Base-by-base conservation (phyloP, 2,329 filamentous ascomycete genomes). In the Colletotrichum sublineola region DNA sequence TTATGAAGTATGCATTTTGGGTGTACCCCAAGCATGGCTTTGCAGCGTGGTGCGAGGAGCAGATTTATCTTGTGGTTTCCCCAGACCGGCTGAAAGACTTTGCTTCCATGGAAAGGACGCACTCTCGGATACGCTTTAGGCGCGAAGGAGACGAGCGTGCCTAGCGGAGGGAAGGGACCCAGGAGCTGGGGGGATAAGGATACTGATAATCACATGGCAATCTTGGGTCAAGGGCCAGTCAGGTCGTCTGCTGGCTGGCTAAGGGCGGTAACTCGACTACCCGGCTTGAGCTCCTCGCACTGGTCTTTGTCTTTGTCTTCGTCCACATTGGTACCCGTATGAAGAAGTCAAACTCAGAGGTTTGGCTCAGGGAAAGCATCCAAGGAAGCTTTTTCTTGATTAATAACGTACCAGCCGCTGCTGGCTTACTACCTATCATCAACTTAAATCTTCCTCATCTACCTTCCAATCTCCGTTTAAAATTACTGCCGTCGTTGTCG, bases 91-190 rank as follows among this genome's bases (percentile, higher is more conserved):
- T 66, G 44, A 46, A 33, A 18, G 52, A 24, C 33, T 24, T 8
- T 58, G 44, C 29, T 42, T 58, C 18, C 42, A 33, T 50, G 48
- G 56, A 67, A 56, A 62, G 46, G 48, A 70, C 18, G 56, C 55
- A 48, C 68, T 33, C 56, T 56, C 46, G 63, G 55, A 46, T 6
- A 55, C 56, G 38, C 31, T 24, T 31, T 36, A 42, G 29, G 61
- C 42, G 38, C 20, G 46, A 50, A 52, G 24, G 6, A 66, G 38
- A 38, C 9, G n/a, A 64, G 33, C 31, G 18, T 56, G 36, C 36
- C 33, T 29, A 31, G 18, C 53, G 36, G 44, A 50, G 33, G 48
- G 42, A 48, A n/a, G 44, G 44, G 50, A 5, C 20, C 12, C n/a
- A 20, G 44, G 60, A 15, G 48, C 24, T 53, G 9, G 36, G 29